A percentile compares a stretch with the other conserved stretches of the same genome.
phyloP scores from a whole-genome alignment of 192 early-diverging fungal genomes.

The Coemansia guatemalensis region DNA sequence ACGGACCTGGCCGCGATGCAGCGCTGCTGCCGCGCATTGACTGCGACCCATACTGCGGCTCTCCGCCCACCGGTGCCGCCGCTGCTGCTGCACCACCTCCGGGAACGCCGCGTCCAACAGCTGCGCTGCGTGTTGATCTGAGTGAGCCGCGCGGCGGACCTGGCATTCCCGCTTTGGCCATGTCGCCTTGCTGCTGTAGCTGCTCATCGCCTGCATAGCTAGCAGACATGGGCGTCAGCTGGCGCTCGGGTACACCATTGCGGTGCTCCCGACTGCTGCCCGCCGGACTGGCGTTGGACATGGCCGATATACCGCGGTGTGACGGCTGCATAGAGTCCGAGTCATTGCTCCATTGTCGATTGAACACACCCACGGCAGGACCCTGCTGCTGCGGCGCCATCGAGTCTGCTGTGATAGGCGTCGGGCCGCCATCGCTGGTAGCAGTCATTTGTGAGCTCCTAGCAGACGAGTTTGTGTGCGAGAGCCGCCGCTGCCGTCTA shows the following conservation, averaged over 20 bases:
- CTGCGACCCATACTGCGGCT: constrained; percentile 14
- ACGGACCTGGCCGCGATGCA: constrained; percentile 15
- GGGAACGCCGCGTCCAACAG: constrained; percentile 13
- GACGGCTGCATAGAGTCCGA: constrained; percentile 13
- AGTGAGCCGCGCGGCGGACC: constrained; percentile 45
- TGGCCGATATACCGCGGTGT: constrained; percentile 10
- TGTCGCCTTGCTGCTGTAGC: not conserved
- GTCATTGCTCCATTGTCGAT: constrained; percentile 35
- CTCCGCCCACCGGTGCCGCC: constrained; percentile 1
- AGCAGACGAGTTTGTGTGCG: constrained; percentile 34
- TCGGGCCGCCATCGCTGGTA: constrained; percentile 24
- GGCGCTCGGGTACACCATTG: not conserved
- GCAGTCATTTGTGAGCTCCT: constrained; percentile 45
- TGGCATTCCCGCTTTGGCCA: not conserved
- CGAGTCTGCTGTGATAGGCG: not conserved
- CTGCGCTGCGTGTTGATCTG: constrained; percentile 42
- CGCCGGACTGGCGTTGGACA: constrained; percentile 13
- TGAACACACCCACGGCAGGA: constrained; percentile 10
- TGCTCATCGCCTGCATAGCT: constrained; percentile 7
- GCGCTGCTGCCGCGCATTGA: constrained; percentile 35
- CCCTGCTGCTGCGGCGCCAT: constrained; percentile 4
- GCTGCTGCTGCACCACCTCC: not conserved
- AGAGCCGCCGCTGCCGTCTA: constrained; percentile 46
- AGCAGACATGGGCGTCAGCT: not conserved
- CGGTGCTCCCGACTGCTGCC: not conserved